Conservation (phyloP, 495 filamentous ascomycete species). For the Aspergillus nanangensis region DNA sequence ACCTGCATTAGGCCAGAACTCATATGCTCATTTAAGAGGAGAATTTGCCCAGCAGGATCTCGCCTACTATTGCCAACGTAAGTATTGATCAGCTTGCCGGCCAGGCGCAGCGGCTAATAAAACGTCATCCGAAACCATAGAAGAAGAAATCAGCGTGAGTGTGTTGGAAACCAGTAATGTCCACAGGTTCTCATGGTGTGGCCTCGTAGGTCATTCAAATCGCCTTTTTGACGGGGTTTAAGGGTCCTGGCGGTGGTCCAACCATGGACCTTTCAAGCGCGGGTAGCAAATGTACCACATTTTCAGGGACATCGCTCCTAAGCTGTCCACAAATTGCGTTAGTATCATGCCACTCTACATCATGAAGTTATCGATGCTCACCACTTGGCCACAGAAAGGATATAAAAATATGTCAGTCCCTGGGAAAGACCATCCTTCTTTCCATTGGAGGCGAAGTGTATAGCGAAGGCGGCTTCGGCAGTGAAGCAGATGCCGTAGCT, state of each 20-base stretch:
- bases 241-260: constrained; percentile 43
- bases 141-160: neutral
- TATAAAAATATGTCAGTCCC: constrained; percentile 59
- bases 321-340: constrained; percentile 62
- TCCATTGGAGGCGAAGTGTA: constrained; percentile 64
- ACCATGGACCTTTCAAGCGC: constrained; percentile 58
- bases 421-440: constrained; percentile 62
- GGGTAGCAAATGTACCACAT: constrained; percentile 52
- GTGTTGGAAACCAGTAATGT: neutral
- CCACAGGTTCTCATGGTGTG: constrained; percentile 20
- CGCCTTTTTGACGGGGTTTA: constrained; percentile 56
- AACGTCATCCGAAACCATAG: neutral
- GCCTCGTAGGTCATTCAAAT: constrained; percentile 50
- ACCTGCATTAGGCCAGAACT: constrained; percentile 69
- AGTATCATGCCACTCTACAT: neutral
- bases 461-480: constrained; percentile 56
- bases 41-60: constrained; percentile 49
- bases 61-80: constrained; percentile 55
- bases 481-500: constrained; percentile 43
- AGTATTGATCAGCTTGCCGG: constrained; percentile 10
- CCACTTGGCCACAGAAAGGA: constrained; percentile 33
- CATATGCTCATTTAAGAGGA: constrained; percentile 35
- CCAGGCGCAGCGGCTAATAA: neutral
- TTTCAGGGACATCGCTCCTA: constrained; percentile 49
- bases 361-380: constrained; percentile 10